Conservation (phyloP, 495 filamentous ascomycete species). For the Penicillium mononematosum region DNA sequence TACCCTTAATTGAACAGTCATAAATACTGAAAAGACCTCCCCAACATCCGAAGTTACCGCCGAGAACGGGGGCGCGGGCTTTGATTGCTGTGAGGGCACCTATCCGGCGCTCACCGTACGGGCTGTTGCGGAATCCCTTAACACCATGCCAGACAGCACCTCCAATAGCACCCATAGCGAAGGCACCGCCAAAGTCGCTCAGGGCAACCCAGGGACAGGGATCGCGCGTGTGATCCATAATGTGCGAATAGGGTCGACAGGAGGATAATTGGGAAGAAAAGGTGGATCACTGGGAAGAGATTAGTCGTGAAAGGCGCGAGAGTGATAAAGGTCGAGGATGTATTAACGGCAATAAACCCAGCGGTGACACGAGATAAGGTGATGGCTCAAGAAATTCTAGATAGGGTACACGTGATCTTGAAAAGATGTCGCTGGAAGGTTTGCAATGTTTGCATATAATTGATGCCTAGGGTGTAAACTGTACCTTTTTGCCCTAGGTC, state of each 20-base stretch:
- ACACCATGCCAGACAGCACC: constrained; percentile 97
- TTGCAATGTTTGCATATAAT: not conserved
- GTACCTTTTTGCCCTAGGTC: not conserved
- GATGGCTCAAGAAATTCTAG: constrained; percentile 3
- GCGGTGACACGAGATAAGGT: not conserved
- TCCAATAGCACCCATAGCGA: constrained; percentile 93
- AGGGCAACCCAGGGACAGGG: constrained; percentile 96
- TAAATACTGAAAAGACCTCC: constrained; percentile 92
- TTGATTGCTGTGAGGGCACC: constrained; percentile 97
- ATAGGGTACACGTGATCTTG: constrained; percentile 1
- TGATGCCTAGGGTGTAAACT: not conserved
- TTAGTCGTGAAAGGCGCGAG: not conserved
- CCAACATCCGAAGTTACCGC: constrained; percentile 98
- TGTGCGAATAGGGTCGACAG: not conserved
- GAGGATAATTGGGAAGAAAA: not conserved
- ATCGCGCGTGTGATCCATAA: constrained; percentile 92
- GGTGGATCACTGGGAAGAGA: not conserved
- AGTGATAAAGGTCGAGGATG: not conserved
- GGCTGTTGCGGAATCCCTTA: constrained; percentile 88
- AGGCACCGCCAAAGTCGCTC: constrained; percentile 95
- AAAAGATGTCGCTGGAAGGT: not conserved
- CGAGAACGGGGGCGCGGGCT: constrained; percentile 89
- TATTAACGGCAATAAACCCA: not conserved
- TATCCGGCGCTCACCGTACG: constrained; percentile 91
- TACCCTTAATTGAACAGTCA: constrained; percentile 96